Conservation (phyloP, 2,329 filamentous ascomycete species). For the Trichoderma aggressivum region DNA sequence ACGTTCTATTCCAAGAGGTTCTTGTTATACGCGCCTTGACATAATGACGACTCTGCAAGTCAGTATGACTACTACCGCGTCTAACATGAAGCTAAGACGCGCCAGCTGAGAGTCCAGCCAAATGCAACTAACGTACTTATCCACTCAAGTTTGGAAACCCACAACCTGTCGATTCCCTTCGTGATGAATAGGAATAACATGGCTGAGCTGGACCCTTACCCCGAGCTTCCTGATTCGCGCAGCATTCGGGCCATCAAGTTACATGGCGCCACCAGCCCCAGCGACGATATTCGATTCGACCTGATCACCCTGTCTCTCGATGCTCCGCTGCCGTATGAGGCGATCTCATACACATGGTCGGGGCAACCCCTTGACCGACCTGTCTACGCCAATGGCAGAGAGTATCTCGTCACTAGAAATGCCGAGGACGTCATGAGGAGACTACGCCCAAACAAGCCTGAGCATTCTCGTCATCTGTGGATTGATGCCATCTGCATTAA, state of each 20-base stretch:
- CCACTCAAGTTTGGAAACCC: neutral
- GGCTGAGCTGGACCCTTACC: neutral
- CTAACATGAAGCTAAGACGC: neutral
- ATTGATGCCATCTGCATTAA: slow-evolving; percentile 19
- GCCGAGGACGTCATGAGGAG: neutral
- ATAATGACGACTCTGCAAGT: neutral
- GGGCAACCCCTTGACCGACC: neutral
- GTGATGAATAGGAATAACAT: neutral
- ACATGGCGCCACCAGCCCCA: neutral
- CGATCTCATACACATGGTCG: slow-evolving; percentile 2
- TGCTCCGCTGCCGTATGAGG: neutral
- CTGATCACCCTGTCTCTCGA: neutral
- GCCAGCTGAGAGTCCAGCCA: neutral
- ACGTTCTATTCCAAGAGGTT: neutral
- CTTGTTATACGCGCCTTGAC: neutral
- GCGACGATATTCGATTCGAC: neutral
- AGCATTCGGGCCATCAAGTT: neutral
- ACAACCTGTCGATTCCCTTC: neutral
- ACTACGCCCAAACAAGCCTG: neutral
- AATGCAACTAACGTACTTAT: neutral
- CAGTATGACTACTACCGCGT: neutral
- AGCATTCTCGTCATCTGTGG: neutral
- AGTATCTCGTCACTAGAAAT: neutral
- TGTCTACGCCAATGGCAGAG: neutral
- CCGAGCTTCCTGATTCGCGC: neutral